Base-by-base conservation (phyloP, 805 yeast genomes). In the Myxozyma mucilagina region DNA sequence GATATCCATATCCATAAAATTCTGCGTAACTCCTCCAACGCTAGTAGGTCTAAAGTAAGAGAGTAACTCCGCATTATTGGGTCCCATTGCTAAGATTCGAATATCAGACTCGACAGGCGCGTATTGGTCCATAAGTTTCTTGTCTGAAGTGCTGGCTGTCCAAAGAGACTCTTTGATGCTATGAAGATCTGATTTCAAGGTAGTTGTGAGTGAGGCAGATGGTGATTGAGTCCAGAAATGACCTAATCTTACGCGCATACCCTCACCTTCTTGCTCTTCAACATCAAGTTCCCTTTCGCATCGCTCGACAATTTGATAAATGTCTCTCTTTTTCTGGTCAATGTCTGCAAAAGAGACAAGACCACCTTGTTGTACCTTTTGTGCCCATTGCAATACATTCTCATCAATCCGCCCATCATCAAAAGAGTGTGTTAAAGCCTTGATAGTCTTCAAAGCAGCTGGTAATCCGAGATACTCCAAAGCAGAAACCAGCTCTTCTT, bases 401-500 rank as follows among this genome's bases (percentile, higher is more conserved):
- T 58, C 63, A 29, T 60, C 64, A 0, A 62, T 52, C 9, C 55
- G 34, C 14, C 64, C 63, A 34, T 59, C 57, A 8, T 55, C 64
- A 24, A 48, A 42, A 1, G 60, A 39, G 36, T 58, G 60, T 4
- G 56, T 32, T 9, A 59, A 48, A 52, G 66, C 67, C 63, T 82
- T 84, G 45, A 89, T 71, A 24, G 82, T 84, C 14, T 76, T 80
- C 39, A 89, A 73, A 1, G 89, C 81, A 47, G 79, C 79, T 1
- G 97, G 97, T 57, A 93, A 77, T 59, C 87, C 86, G 66, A 90
- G 80, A 67, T 82, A 90, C 68, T 91, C 98, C 60, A 91, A 79
- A 9, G 89, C 89, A 0, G 97, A 89, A 1, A 80, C 74, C 51
- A 87, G 79, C 70, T 92, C 94, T 72, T 89, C 88, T 69, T 90